These are phyloP conservation scores for Paraphoma sp. DNA, from an alignment of 2,329 filamentous ascomycete genomes.

Conservation along the genomic window DNA sequence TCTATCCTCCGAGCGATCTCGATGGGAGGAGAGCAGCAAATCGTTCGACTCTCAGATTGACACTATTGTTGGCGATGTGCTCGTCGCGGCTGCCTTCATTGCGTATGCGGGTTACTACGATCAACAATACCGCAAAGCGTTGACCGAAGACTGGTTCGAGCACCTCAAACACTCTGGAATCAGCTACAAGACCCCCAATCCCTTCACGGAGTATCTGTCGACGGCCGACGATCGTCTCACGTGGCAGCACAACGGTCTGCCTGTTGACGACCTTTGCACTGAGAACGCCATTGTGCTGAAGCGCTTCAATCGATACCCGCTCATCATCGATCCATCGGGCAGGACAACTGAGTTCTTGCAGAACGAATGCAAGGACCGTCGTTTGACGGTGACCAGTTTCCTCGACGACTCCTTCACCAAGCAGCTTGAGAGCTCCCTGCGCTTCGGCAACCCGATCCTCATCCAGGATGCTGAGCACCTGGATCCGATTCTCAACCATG, in stretches of 20 bases:
- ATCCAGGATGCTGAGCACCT: constrained; percentile 98
- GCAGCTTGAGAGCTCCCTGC: constrained; percentile 93
- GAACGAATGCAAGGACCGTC: constrained; percentile 90
- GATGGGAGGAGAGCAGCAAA: constrained; percentile 97
- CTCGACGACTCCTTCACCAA: constrained; percentile 98
- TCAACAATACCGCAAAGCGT: constrained; percentile 95
- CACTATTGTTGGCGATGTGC: constrained; percentile 92
- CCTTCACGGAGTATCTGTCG: constrained; percentile 94
- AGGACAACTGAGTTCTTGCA: constrained; percentile 94
- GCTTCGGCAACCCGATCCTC: constrained; percentile 97
- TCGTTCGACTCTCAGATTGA: constrained; percentile 98
- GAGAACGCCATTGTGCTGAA: constrained; percentile 98
- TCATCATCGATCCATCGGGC: constrained; percentile 97
- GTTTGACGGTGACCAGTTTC: constrained; percentile 96
- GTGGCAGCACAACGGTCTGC: constrained; percentile 93
- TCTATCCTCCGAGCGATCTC: constrained; percentile 86
- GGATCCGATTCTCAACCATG: constrained; percentile 96
- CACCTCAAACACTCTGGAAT: constrained; percentile 94
- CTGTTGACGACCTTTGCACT: constrained; percentile 96
- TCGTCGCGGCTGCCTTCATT: constrained; percentile 95
- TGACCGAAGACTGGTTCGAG: constrained; percentile 97
- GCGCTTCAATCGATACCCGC: constrained; percentile 96
- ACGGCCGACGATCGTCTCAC: constrained; percentile 92
- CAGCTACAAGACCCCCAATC: constrained; percentile 90
- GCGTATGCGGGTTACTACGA: constrained; percentile 97